These are phyloP conservation scores for Chlamydomonas sp. DNA, from an alignment of 139 green algal genomes.

Conservation along the genomic window DNA sequence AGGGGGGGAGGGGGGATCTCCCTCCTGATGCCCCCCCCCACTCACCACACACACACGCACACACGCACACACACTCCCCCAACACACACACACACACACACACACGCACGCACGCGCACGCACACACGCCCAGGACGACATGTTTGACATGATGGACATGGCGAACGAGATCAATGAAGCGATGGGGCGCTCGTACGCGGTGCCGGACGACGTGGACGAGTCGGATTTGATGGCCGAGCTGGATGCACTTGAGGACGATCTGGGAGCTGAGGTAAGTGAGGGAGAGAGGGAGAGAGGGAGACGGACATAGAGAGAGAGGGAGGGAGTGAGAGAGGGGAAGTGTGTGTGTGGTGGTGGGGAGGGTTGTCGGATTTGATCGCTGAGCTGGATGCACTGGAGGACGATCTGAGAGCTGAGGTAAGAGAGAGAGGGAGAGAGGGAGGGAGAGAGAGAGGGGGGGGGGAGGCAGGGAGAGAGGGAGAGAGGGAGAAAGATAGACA, in stretches of 20 bases:
- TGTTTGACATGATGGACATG: slow-evolving; percentile 89
- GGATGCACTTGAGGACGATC: slow-evolving; percentile 71
- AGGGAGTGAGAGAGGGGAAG: not conserved
- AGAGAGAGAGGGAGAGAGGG: too few relatives aligned
- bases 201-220: slow-evolving; percentile 96
- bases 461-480: too few relatives aligned
- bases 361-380: not conserved
- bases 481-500: too few relatives aligned
- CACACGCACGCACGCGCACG: too few relatives aligned
- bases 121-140: too few relatives aligned
- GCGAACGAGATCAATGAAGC: slow-evolving; percentile 86
- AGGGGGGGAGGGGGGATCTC: too few relatives aligned
- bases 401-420: not conserved
- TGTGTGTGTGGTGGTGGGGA: not conserved
- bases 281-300: not conserved
- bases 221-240: slow-evolving; percentile 94
- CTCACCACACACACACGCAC: too few relatives aligned
- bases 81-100: too few relatives aligned
- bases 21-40: too few relatives aligned
- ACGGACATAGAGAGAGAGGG: slow-evolving; percentile 9
- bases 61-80: too few relatives aligned
- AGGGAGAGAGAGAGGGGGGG: too few relatives aligned
- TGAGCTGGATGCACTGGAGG: not conserved
- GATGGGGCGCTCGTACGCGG: slow-evolving; percentile 73
- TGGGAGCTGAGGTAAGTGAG: not conserved